Base-by-base conservation (phyloP, 73 alveolate genomes). In the Stentor coeruleus region DNA sequence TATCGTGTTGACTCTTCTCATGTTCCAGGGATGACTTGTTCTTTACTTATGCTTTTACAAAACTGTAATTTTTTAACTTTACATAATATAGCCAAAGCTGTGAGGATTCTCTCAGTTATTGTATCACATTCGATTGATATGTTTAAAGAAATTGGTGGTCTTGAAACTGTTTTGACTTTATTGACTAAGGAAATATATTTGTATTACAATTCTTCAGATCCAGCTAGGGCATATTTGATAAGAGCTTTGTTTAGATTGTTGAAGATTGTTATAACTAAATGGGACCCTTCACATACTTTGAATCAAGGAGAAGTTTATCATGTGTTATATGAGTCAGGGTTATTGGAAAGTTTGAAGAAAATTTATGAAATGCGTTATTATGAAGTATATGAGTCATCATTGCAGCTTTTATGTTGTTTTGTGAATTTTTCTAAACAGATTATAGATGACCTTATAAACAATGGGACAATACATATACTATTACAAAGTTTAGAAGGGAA, bases 11-110 rank as follows among this genome's bases (percentile, higher is more conserved):
- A 37, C 72, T 39, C 83, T 0, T 37, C 74, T 1, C 83, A 75
- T 75, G 83, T 75, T 2, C 38, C 41, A n/a, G 83, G 83, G 38
- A 75, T 75, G 83, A 75, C 83, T 38, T 37, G 74, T 39, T 39
- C 74, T 20, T 3, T 75, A 40, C 58, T 75, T 15, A 14, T n/a
- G 11, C 72, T 75, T 20, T 20, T 75, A 75, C 83, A 39, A 66
- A 36, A 20, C 31, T 14, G n/a, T 28, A 66, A 6, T 6, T n/a
- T n/a, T n/a, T 14, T 40, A 36, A 20, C 83, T 75, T 75, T 75
- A 40, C 14, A 75, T 1, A 20, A 15, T n/a, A 75, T 15, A 14
- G 31, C 59, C 2, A 39, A 39, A 35, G 72, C 59, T 31, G 37
- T 75, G n/a, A 31, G 72, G 58, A n/a, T 75, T 14, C 2, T 75